Percentiles rank a stretch among this genome's conserved stretches.
Evolutionary conservation across 164 flowering plant genomes (phyloP).

Genomic region (Kalanchoe fedtschenkoi): DNA sequence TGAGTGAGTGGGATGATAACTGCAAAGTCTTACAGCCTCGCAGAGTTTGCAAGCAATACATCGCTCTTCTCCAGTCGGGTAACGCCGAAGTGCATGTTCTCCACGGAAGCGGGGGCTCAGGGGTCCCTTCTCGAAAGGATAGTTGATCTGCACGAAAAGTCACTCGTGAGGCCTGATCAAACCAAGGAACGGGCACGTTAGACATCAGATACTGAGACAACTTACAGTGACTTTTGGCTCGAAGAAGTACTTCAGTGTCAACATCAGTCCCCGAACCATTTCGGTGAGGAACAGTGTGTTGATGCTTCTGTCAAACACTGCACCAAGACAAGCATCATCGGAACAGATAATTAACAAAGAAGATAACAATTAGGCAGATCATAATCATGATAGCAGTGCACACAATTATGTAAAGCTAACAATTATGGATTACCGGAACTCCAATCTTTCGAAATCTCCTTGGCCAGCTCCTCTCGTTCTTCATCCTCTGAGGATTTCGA

Average conservation of each 20-base stretch:
- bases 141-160: slow-evolving; percentile 60
- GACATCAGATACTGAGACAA: slow-evolving; percentile 8
- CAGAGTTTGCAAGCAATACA: slow-evolving; percentile 98
- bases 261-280: slow-evolving; percentile 79
- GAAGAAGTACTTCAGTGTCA: slow-evolving; percentile 93
- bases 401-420: background rate
- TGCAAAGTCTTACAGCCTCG: slow-evolving; percentile 70
- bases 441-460: slow-evolving; percentile 91
- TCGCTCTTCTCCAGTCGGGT: slow-evolving; percentile 97
- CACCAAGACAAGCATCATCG: slow-evolving; percentile 6
- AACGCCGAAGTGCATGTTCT: slow-evolving; percentile 94
- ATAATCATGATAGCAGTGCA: no score
- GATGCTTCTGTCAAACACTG: slow-evolving; percentile 90
- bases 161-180: slow-evolving; percentile 1
- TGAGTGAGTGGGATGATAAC: background rate
- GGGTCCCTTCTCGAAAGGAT: slow-evolving; percentile 98
- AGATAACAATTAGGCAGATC: background rate
- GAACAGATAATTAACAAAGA: background rate
- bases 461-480: slow-evolving; percentile 84
- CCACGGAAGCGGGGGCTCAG: slow-evolving; percentile 99
- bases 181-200: background rate
- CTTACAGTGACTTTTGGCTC: slow-evolving; percentile 91
- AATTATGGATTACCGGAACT: slow-evolving; percentile 43
- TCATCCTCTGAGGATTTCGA: slow-evolving; percentile 53
- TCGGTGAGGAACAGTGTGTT: slow-evolving; percentile 91